Evolutionary conservation across 371 early-diverging fungal species (phyloP).

Genomic region (Mucor irregularis): DNA sequence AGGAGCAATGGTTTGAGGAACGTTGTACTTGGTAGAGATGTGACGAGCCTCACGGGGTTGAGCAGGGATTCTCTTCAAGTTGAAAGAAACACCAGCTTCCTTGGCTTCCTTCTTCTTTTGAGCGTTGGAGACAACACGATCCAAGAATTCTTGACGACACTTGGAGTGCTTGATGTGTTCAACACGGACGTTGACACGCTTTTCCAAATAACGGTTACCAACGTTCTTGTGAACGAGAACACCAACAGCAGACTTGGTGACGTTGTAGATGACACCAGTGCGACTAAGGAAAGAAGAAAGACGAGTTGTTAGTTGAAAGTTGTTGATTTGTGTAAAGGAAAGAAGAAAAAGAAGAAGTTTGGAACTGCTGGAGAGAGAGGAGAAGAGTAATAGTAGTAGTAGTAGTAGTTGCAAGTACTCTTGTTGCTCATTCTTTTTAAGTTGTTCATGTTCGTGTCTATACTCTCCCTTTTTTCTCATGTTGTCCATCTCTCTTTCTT

Average conservation of each 20-base stretch:
- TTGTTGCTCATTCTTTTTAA: too few species aligned
- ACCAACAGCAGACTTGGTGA: conserved; percentile 98
- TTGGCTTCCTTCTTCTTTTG: conserved; percentile 80
- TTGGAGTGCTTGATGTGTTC: conserved; percentile 99
- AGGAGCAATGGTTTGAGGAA: conserved; percentile 90
- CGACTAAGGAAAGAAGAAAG: conserved; percentile 54
- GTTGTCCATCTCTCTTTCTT: too few species aligned
- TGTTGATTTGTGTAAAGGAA: too few species aligned
- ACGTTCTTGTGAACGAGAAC: conserved; percentile 98
- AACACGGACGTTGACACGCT: conserved; percentile 98
- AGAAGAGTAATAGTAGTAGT: too few species aligned
- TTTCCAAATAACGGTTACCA: conserved; percentile 97
- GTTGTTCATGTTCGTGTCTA: too few species aligned
- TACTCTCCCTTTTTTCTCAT: too few species aligned
- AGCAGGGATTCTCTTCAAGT: conserved; percentile 92
- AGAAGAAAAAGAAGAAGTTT: too few species aligned
- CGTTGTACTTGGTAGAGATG: conserved; percentile 88
- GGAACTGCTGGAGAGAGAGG: too few species aligned
- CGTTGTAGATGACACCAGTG: conserved; percentile 97
- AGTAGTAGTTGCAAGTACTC: too few species aligned
- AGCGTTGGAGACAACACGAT: conserved; percentile 94
- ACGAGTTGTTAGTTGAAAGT: neutral
- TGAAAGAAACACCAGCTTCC: conserved; percentile 61
- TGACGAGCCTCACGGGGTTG: conserved; percentile 91
- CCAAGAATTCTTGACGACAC: conserved; percentile 98